Conservation (phyloP, 345 rosid species). For the Hibiscus mutabilis region DNA sequence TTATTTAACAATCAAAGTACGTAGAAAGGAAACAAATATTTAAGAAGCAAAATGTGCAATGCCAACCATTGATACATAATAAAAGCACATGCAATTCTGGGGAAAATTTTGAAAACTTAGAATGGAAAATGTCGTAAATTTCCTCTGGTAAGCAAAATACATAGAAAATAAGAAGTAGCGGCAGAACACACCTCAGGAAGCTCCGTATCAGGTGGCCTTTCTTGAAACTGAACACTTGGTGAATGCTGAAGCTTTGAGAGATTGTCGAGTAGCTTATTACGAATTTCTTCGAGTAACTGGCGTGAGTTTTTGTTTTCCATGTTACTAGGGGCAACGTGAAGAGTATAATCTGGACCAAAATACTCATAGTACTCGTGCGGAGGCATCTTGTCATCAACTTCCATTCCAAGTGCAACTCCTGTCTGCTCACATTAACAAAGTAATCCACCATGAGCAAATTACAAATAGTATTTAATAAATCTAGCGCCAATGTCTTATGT, state of each 20-base stretch:
- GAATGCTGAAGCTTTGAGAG: conserved; percentile 94
- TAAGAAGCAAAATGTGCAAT: background rate
- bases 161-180: conserved; percentile 5
- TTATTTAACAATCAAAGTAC: no score
- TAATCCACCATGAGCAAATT: background rate
- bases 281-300: conserved; percentile 70
- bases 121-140: background rate
- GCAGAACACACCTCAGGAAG: conserved; percentile 53
- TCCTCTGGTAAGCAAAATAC: background rate
- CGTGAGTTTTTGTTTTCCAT: conserved; percentile 52
- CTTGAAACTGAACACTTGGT: conserved; percentile 90
- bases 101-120: background rate
- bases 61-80: background rate
- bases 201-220: conserved; percentile 76
- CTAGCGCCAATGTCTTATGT: no score
- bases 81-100: background rate
- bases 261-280: conserved; percentile 69
- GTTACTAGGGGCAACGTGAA: conserved; percentile 45
- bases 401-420: conserved; percentile 70
- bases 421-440: conserved; percentile 28
- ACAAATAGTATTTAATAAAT: no score
- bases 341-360: conserved; percentile 69
- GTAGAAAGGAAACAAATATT: no score
- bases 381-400: conserved; percentile 74
- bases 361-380: conserved; percentile 71